A percentile compares a stretch with the other conserved stretches of the same genome.
phyloP scores from a whole-genome alignment of 306 rosid species.

The Dalbergia cultrata region DNA sequence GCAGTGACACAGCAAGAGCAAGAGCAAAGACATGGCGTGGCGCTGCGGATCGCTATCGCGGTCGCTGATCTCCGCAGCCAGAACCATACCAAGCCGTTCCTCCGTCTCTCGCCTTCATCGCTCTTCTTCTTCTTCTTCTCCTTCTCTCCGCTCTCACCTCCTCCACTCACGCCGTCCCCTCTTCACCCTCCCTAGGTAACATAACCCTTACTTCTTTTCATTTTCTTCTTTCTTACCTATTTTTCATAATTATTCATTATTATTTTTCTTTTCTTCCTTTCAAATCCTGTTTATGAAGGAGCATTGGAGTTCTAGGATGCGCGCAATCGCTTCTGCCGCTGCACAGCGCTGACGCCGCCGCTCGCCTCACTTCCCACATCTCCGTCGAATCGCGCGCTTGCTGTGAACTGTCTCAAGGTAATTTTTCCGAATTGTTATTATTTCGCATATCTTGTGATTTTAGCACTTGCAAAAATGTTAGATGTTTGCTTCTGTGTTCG shows the following conservation, averaged over 20 bases:
- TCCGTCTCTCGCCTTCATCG: conserved; percentile 48
- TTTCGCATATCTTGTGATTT: neutral
- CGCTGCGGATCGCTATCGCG: conserved; percentile 65
- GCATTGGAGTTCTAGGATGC: conserved; percentile 55
- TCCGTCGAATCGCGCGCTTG: conserved; percentile 60
- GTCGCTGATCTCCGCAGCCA: conserved; percentile 58
- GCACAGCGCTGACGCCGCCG: conserved; percentile 58
- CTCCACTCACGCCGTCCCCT: conserved; percentile 55
- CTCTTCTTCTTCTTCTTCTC: conserved; percentile 38
- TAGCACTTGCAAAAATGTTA: neutral
- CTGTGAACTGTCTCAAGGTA: conserved; percentile 77
- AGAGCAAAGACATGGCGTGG: conserved; percentile 57
- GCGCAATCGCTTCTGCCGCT: conserved; percentile 66
- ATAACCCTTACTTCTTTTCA: neutral
- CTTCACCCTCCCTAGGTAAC: conserved; percentile 49
- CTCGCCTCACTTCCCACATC: conserved; percentile 60
- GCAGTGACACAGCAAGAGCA: conserved; percentile 3
- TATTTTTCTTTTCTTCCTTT: neutral
- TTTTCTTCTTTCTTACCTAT: neutral
- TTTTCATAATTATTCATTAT: neutral
- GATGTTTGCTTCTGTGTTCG: conserved; percentile 1
- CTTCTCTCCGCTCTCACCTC: conserved; percentile 49
- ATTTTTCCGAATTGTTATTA: neutral
- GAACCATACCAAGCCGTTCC: conserved; percentile 53
- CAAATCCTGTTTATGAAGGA: conserved; percentile 34